Evolutionary conservation across 345 rosid genomes (phyloP).

Genomic region (Gossypioides kirkii): DNA sequence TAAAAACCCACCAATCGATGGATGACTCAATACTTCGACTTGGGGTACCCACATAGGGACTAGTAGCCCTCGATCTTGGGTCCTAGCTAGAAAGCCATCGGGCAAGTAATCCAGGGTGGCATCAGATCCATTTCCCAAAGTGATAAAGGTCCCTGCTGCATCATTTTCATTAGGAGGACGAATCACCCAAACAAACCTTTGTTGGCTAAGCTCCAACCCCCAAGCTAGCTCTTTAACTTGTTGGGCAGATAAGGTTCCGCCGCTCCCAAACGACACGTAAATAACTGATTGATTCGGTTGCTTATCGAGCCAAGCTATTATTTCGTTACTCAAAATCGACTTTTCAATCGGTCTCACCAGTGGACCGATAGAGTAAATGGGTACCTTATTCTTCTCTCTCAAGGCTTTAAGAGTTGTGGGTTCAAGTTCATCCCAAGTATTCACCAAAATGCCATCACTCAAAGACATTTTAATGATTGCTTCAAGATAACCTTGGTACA

Average conservation of each 20-base stretch:
- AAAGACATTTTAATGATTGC: conserved; percentile 25
- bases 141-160: conserved; percentile 23
- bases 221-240: conserved; percentile 56
- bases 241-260: conserved; percentile 47
- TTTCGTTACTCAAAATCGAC: neutral
- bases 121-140: neutral
- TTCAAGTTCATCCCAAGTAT: conserved; percentile 50
- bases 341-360: conserved; percentile 15
- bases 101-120: conserved; percentile 36
- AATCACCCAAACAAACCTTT: conserved; percentile 33
- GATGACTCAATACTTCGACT: conserved; percentile 43
- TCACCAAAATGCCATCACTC: conserved; percentile 49
- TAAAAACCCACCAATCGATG: conserved; percentile 56
- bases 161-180: conserved; percentile 21
- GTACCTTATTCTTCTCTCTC: conserved; percentile 12
- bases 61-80: conserved; percentile 17
- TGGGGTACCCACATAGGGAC: conserved; percentile 67
- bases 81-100: conserved; percentile 43
- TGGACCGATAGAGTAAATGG: conserved; percentile 48
- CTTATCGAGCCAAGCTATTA: conserved; percentile 45
- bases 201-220: conserved; percentile 56
- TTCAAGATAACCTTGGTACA: neutral
- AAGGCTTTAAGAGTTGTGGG: conserved; percentile 26
- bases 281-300: conserved; percentile 47
- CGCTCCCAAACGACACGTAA: conserved; percentile 67